Base-by-base conservation (phyloP, 371 early-diverging fungal genomes). In the Furculomyces boomerangus region DNA sequence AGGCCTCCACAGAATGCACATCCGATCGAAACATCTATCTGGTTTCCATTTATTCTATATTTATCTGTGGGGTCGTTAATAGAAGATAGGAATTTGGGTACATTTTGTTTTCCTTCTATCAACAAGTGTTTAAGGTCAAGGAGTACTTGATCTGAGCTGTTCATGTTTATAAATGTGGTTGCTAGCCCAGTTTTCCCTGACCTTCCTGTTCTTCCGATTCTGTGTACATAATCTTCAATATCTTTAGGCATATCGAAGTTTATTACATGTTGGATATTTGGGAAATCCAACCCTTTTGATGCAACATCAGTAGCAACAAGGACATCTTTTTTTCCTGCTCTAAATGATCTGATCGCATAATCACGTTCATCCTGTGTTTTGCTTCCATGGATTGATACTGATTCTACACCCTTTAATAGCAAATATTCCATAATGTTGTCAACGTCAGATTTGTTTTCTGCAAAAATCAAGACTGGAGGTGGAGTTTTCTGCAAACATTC, bases 241-340 rank as follows among this genome's bases (percentile, higher is more conserved):
- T 90, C 90, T 58, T 86, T 72, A 13, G 99, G 99, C 71, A 98
- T 90, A 39, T 96, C 95, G 61, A 88, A 81, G 72, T 98, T 99
- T 72, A 99, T 88, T 13, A 99, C 99, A 60, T 90, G 84, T 57
- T 88, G 87, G 24, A 99, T 88, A 56, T 88, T 83, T 30, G 94
- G 91, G 64, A 99, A 88, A 75, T 97, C 96, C 61, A 98, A 73
- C 54, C 99, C 98, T 72, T 95, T 80, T 30, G 93, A 85, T 18
- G 99, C 99, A n/a, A 99, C 94, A 71, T 99, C 99, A 0, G 99
- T 99, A 2, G 99, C 98, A 37, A 99, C 86, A 54, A 99, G 68
- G 26, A 91, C 81, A 35, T 81, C 73, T 64, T 76, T 80, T 46
- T 73, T 71, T 56, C 72, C 78, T 13, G 62, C 55, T 31, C 80